Evolutionary conservation across 768 basidiomycete genomes (phyloP), one percentile per base, ranked within the genome.

Genomic region (Tulasnella sp.): DNA sequence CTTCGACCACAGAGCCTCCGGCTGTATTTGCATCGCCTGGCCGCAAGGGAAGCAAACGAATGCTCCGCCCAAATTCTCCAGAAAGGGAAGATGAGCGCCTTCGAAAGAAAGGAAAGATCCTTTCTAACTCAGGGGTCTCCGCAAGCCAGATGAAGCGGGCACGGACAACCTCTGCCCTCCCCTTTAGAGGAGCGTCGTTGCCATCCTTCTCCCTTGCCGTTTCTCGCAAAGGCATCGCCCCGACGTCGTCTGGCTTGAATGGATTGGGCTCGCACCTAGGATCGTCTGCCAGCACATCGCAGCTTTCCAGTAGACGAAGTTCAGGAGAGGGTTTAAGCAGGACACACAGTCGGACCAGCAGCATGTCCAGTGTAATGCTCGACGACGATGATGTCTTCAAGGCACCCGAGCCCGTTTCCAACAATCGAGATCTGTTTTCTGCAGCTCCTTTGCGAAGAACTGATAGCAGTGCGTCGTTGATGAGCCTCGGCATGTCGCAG

Each of bases 71-170:
- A 7, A 29, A 39, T 32, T 77, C 77, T 46, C 77, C 75, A 35
- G 75, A 77, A 72, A 39, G 29, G 26, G 71, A 70, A 13, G 44
- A 70, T 16, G 77, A 77, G 9, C 69, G 77, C 26, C 44, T 77
- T 13, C 29, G 69, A 71, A 77, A 77, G 71, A 77, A 77, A 42
- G 77, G 77, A 40, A 72, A 46, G 71, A 77, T 77, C 37, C 26
- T 71, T 20, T 67, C 61, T 13, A 67, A 67, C 61, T 73, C 40
- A 5, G 61, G 61, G 32, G 61, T 67, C 29, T 67, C 61, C 1
- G 61, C 61, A 5, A 67, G 61, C 61, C 61, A 67, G 61, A 67
- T 73, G 40, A 67, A 32, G 48, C 75, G 75, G 20, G 75, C 75
- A 13, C 40, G 46, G 10, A 42, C 71, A 18, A 48, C 71, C 46